Conservation (phyloP, 148 eudicot genomes). For the Diospyros kaki region DNA sequence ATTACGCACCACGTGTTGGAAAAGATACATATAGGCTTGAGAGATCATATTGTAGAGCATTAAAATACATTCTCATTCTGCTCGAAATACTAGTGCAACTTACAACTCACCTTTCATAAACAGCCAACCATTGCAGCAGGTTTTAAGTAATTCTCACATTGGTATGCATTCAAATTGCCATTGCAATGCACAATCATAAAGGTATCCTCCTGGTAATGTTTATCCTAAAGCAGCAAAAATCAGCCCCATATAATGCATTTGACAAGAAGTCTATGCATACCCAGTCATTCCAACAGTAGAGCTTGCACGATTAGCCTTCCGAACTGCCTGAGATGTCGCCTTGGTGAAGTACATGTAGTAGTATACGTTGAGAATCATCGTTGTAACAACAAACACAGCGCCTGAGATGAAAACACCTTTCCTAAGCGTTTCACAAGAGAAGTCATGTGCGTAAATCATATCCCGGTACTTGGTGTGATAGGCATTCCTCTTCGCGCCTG, state of each 20-base stretch:
- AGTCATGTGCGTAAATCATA: constrained; percentile 56
- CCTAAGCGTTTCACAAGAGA: constrained; percentile 78
- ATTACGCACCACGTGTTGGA: too few species aligned
- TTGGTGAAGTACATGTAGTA: constrained; percentile 84
- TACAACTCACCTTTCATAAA: too few species aligned
- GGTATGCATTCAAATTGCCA: not conserved
- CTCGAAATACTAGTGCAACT: too few species aligned
- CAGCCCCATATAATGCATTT: not conserved
- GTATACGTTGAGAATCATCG: constrained; percentile 78
- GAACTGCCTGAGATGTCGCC: constrained; percentile 60
- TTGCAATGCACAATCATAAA: constrained; percentile 14
- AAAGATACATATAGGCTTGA: too few species aligned
- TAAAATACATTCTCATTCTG: too few species aligned
- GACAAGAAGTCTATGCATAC: constrained; percentile 27
- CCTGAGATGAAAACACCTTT: constrained; percentile 93
- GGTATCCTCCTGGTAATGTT: not conserved
- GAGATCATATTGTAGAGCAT: too few species aligned
- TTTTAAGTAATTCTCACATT: not conserved
- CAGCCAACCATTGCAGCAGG: too few species aligned
- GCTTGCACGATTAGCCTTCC: constrained; percentile 49
- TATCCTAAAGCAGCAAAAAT: constrained; percentile 5
- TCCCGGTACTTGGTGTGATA: constrained; percentile 77
- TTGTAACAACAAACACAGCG: constrained; percentile 83
- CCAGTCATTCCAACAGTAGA: constrained; percentile 80
- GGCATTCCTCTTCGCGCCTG: constrained; percentile 90